Base-by-base conservation (phyloP, 2,329 filamentous ascomycete species). In the Tolypocladium inflatum region DNA sequence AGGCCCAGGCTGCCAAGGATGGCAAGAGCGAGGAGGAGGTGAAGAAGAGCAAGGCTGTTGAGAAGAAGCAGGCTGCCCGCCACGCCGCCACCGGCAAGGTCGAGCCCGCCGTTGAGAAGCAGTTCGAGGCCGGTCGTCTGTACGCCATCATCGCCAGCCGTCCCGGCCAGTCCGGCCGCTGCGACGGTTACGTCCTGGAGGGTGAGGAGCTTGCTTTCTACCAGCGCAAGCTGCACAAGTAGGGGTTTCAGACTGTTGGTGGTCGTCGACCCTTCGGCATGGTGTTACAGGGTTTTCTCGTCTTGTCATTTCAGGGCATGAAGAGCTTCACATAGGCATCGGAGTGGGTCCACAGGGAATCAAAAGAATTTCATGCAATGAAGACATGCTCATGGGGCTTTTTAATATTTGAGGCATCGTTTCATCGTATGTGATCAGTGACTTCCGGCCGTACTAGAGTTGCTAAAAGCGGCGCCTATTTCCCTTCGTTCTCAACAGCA, bases 121-220 rank as follows among this genome's bases (percentile, higher is more conserved):
- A 99, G 83, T 99, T 99, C 82, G 94, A 97, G 88, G 93, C 94
- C 69, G 92, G 93, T 86, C 93, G 95, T 80, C 82, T 99, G 70
- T 97, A 88, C 80, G 94, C 94, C 71, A 89, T 97, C 69, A 81
- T 99, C 72, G 85, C 93, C 70, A 94, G 89, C 77, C 86, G 94
- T 73, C 94, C 94, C 67, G 94, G 94, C 71, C 94, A 99, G 89
- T 94, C 90, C 76, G 94, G 94, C 73, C 91, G 94, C 80, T 86
- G 85, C 72, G 94, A 99, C 77, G 94, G 94, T 67, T 99, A 99
- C 84, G 88, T 99, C 78, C 85, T 99, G 67, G 94, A 99, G 88
- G 94, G 94, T 73, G 94, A 99, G 80, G 94, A 99, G 87, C 86
- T 99, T 74, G 91, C 92, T 78, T 99, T 99, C 90, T 99, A 99